A percentile compares a stretch with the other conserved stretches of the same genome.
These are phyloP conservation scores for Vaccinium darrowii DNA, from an alignment of 148 eudicot species.

Conservation along the genomic window DNA sequence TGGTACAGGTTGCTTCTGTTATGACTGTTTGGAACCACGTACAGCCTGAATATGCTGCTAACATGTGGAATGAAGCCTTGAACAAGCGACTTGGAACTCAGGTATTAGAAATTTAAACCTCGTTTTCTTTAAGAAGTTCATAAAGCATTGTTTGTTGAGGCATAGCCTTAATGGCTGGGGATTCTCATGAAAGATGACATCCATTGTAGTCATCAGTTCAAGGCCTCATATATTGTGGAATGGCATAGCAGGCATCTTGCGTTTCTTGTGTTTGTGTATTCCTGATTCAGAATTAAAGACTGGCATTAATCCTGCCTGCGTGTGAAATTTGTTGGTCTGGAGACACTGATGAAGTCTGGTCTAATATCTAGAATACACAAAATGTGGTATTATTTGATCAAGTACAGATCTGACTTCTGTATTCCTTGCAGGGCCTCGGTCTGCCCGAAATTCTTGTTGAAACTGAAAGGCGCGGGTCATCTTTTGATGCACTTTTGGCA, in stretches of 20 bases:
- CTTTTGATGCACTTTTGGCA: slow-evolving; percentile 73
- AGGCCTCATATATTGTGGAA: background rate
- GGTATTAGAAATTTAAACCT: slow-evolving; percentile 31
- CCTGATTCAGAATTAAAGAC: background rate
- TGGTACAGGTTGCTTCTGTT: slow-evolving; percentile 81
- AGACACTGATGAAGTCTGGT: background rate
- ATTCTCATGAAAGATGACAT: slow-evolving; percentile 4
- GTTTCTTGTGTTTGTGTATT: background rate
- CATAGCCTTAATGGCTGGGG: background rate
- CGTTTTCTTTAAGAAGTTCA: background rate
- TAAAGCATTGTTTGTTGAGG: background rate
- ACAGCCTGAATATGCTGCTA: slow-evolving; percentile 76
- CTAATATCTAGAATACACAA: background rate
- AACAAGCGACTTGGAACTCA: slow-evolving; percentile 79
- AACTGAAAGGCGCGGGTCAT: slow-evolving; percentile 79
- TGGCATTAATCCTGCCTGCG: background rate
- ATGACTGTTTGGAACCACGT: slow-evolving; percentile 85
- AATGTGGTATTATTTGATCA: background rate
- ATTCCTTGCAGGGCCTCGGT: slow-evolving; percentile 57
- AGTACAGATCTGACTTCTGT: slow-evolving; percentile 4
- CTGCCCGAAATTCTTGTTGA: slow-evolving; percentile 85
- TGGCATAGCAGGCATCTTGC: background rate
- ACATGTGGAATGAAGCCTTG: slow-evolving; percentile 86
- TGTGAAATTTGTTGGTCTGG: background rate
- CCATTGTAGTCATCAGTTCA: background rate